Percentiles rank a stretch among this genome's conserved stretches.
phyloP scores from a whole-genome alignment of 306 rosid genomes.

The Hippophae gyantsensis region DNA sequence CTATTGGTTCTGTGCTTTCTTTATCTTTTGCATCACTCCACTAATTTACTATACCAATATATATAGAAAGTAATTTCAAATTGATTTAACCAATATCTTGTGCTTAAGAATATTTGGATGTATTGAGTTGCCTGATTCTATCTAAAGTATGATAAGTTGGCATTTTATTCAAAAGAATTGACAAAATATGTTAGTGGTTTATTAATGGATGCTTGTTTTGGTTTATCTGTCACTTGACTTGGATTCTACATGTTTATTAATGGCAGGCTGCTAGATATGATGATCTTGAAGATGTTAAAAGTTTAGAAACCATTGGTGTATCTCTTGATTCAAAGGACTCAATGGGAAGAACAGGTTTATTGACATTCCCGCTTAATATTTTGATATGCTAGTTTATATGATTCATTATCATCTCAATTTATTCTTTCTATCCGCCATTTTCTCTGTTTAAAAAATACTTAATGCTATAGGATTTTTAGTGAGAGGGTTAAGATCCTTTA shows the following conservation, averaged over 20 bases:
- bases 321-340: constrained; percentile 66
- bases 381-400: neutral
- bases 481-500: neutral
- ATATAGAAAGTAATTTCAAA: too few species aligned
- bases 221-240: neutral
- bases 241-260: neutral
- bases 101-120: too few species aligned
- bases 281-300: constrained; percentile 51
- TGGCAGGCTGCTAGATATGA: constrained; percentile 66
- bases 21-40: neutral
- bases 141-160: too few species aligned
- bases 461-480: neutral
- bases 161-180: neutral
- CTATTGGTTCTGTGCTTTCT: neutral
- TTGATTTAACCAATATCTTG: too few species aligned
- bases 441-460: neutral
- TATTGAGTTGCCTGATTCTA: too few species aligned
- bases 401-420: neutral
- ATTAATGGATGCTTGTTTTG: neutral
- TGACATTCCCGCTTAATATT: neutral
- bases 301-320: constrained; percentile 45
- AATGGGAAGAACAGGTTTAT: constrained; percentile 59
- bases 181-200: neutral
- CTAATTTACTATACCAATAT: too few species aligned
- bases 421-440: neutral